Percentiles rank a stretch among this genome's conserved stretches.
phyloP scores from a whole-genome alignment of 2,329 filamentous ascomycete species.

The Sporothrix luriei region DNA sequence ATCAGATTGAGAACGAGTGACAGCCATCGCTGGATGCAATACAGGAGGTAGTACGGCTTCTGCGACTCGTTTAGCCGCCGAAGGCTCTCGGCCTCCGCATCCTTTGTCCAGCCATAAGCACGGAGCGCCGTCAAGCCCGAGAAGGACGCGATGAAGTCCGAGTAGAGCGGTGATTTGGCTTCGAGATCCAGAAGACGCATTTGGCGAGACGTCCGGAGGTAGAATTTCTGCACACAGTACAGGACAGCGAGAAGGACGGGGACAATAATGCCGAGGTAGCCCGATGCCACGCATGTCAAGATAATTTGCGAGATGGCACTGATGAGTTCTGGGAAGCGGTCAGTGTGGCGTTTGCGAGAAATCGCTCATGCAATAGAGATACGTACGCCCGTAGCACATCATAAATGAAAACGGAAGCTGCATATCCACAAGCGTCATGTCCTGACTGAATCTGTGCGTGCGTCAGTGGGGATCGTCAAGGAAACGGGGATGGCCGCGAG shows the following conservation, averaged over 20 bases:
- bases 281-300: constrained; percentile 50
- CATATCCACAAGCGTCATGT: constrained; percentile 32
- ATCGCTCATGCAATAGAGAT: not conserved
- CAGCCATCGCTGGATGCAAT: constrained; percentile 60
- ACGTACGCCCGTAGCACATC: constrained; percentile 32
- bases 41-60: constrained; percentile 59
- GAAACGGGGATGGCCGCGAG: not conserved
- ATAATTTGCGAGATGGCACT: constrained; percentile 48
- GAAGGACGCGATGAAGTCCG: constrained; percentile 51
- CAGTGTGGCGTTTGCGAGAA: not conserved
- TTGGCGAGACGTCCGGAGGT: constrained; percentile 56
- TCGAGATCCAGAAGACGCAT: constrained; percentile 57
- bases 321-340: constrained; percentile 28
- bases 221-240: constrained; percentile 53
- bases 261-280: constrained; percentile 49
- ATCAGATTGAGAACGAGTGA: constrained; percentile 46
- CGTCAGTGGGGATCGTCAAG: not conserved
- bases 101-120: constrained; percentile 57
- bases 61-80: constrained; percentile 57
- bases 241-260: constrained; percentile 48
- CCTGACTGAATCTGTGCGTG: constrained; percentile 30
- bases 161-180: constrained; percentile 53
- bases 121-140: constrained; percentile 54
- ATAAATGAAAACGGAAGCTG: constrained; percentile 31
- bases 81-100: constrained; percentile 50